Evolutionary conservation across 805 yeast genomes (phyloP), one percentile per base, ranked within the genome.

Genomic region (Saccharomycopsis selenospora): DNA sequence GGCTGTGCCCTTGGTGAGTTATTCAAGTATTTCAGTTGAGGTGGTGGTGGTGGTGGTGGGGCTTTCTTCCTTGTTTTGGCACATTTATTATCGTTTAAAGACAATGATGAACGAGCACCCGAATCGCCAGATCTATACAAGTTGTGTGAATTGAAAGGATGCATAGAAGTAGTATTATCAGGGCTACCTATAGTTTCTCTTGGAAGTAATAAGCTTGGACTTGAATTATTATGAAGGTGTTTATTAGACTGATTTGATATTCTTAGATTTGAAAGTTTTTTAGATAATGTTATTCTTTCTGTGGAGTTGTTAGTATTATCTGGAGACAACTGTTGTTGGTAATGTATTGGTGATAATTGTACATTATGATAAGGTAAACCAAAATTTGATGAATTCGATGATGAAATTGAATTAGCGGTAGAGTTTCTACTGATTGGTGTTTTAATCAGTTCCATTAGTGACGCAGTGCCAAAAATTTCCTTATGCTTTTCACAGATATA

Each of bases 241-340:
- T 25, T 36, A 23, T 6, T 27, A 26, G 30, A 14, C 29, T 13
- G 46, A 18, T 43, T 47, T 8, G 50, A 14, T 8, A 50, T 10
- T 20, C 54, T 26, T 20, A 50, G 40, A 38, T 50, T 50, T 23
- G 54, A 50, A 11, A 50, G 29, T 30, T 50, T 50, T 26, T 50
- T 50, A 33, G 50, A 47, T 14, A 50, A 25, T 3, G 54, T 50
- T 7, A 50, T 13, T 30, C 54, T 6, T 4, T 50, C 53, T 10
- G 53, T 10, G 3, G 51, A 48, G 30, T 22, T 20, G 10, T 20
- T 33, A 10, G 46, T 24, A 30, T 43, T 43, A n/a, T 22, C 25
- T 20, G 42, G 14, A 38, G 42, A 38, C 8, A 22, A 13, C 20
- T 17, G 25, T n/a, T 38, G 42, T n/a, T 38, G 23, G 7, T 27